Base-by-base conservation (phyloP, 192 early-diverging fungal genomes). In the Chytriomyces sp. region DNA sequence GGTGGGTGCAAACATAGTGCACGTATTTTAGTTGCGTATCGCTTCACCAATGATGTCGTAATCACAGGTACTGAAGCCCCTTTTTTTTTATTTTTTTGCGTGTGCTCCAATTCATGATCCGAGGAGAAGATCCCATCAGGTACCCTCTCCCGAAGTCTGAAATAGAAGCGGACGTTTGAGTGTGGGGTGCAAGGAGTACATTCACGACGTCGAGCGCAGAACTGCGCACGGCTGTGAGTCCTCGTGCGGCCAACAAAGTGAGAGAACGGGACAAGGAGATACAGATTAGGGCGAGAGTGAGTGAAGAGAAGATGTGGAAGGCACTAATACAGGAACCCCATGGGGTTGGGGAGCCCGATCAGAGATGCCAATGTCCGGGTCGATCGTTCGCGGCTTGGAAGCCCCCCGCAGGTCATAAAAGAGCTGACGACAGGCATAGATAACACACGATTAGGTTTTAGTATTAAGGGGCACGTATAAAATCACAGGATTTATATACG, bases 401-500 rank as follows among this genome's bases (percentile, higher is more conserved):
- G 56, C 56, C 26, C 56, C 12, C 12, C 12, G 26, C 28, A 14
- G 19, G 22, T 58, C 56, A 58, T 2, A 28, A 32, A 58, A 58
- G 56, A 58, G 22, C 22, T 22, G 14, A 32, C 56, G 28, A 12
- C 44, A 19, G 28, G 39, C 39, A 52, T 65, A 65, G 31, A 40
- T 41, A 12, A 61, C 10, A 41, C 28, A 65, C 44, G 22, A 31
- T 8, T 65, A 26, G 36, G 26, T 22, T 62, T 62, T 14, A n/a
- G 56, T 58, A 58, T 58, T 58, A 58, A n/a, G 56, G 56, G 56
- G 56, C 56, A 58, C 56, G 56, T 58, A 26, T 58, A 25, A 58
- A 58, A 30, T 30, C 26, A 32, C 19, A 22, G 17, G 26, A 30
- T 30, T 58, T 58, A 58, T 14, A 58, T 58, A 58, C 56, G 56